phyloP scores from a whole-genome alignment of 768 basidiomycete species.

The Tylopilus cervinicoccineus region DNA sequence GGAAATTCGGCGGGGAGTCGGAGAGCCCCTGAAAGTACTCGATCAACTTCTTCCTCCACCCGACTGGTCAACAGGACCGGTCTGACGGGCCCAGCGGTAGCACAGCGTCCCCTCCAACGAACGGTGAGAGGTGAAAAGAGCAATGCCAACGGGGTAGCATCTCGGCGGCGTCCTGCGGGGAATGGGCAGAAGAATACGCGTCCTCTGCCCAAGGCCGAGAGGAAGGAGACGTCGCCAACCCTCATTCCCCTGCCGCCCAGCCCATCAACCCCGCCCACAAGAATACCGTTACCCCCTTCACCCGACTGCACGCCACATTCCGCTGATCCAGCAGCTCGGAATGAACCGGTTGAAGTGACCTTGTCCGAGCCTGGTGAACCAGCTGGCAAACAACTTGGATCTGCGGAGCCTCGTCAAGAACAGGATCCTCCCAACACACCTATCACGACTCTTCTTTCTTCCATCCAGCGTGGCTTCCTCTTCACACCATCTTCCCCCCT shows the following conservation, averaged over 20 bases:
- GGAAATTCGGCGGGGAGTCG: slow-evolving; percentile 5
- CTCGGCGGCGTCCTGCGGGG: slow-evolving; percentile 8
- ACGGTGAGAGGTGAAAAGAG: slow-evolving; percentile 4
- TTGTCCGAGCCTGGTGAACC: not conserved
- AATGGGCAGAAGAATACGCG: slow-evolving; percentile 10
- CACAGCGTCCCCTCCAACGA: slow-evolving; percentile 12
- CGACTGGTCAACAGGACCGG: slow-evolving; percentile 7
- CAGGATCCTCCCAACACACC: slow-evolving; percentile 45
- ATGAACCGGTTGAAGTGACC: not conserved
- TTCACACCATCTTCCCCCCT: slow-evolving; percentile 60
- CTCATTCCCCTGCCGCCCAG: slow-evolving; percentile 20
- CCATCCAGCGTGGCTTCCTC: slow-evolving; percentile 68
- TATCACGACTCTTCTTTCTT: slow-evolving; percentile 56
- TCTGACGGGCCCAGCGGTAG: not conserved
- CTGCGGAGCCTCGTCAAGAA: slow-evolving; percentile 2
- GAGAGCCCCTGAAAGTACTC: slow-evolving; percentile 8
- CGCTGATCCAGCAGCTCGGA: slow-evolving; percentile 1
- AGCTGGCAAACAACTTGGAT: not conserved
- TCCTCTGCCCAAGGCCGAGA: slow-evolving; percentile 9
- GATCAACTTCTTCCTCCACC: slow-evolving; percentile 1
- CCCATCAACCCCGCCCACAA: slow-evolving; percentile 17
- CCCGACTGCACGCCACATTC: slow-evolving; percentile 7
- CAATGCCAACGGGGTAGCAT: slow-evolving; percentile 1
- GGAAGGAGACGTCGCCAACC: slow-evolving; percentile 15
- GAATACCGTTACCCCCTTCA: slow-evolving; percentile 21